Evolutionary conservation across 331 rosid species (phyloP), one percentile per base, ranked within the genome.

Genomic region (Dryas integrifolia): DNA sequence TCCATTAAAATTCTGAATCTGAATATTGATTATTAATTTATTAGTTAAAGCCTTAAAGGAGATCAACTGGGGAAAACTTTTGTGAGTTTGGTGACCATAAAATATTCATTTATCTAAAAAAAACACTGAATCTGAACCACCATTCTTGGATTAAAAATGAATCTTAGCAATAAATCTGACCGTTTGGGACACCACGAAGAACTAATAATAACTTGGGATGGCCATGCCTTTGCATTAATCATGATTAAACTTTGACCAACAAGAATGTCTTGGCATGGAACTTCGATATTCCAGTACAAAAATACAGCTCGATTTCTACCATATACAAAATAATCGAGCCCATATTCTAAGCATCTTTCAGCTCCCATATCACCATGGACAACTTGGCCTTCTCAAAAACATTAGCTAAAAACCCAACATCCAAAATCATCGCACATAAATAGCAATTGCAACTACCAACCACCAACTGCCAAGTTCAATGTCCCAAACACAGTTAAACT

Each of bases 321-420:
- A 14, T 71, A 24, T 4, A 71, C 46, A 44, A 71, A 71, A 71
- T 38, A 30, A 72, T 51, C 76, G 58, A 45, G 67, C 39, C 67
- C 38, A 4, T n/a, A 30, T 30, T 40, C 4, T 26, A 40, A 21
- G 24, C 24, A 21, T 21, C 24, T 7, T 6, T 13, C 15, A 24
- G 44, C 65, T 9, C 24, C 40, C 53, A 55, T 18, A 6, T 21
- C 70, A 9, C 38, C 35, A 26, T 41, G 39, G 43, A 41, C 46
- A 45, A 12, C 1, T 45, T 10, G 47, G 6, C 56, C 7, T 46
- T 3, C 16, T 5, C 41, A 6, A 43, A 7, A 18, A 15, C 5
- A 43, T 8, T 8, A 11, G 16, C 26, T 41, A 9, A 35, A 35
- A 59, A 57, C 35, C 35, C 35, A 40, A 40, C 60, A 16, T 39